phyloP scores from a whole-genome alignment of 768 basidiomycete genomes.

The Hemileccinum rubropunctum region DNA sequence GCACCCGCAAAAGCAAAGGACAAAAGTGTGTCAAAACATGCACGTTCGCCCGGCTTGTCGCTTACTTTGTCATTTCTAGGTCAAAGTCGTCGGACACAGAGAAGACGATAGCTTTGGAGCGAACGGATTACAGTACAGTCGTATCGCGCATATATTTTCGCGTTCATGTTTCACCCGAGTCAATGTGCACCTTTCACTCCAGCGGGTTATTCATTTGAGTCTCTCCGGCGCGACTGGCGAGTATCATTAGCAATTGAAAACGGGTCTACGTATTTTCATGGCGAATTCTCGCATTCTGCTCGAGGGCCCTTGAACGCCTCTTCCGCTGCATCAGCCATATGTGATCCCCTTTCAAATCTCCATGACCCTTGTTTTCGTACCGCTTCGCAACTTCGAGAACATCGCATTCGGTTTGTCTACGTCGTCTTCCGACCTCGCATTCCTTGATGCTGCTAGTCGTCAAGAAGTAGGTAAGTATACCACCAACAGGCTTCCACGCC shows the following conservation, averaged over 20 bases:
- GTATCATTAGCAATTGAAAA: too few relatives aligned
- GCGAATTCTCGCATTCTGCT: conserved; percentile 60
- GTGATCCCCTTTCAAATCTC: conserved; percentile 70
- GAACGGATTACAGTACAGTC: not conserved
- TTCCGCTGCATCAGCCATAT: conserved; percentile 71
- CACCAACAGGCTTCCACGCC: too few relatives aligned
- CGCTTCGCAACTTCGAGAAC: conserved; percentile 47
- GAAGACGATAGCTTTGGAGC: conserved; percentile 35
- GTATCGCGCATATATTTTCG: not conserved
- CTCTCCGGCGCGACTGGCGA: too few relatives aligned
- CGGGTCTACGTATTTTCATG: conserved; percentile 35
- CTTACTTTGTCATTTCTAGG: conserved; percentile 29
- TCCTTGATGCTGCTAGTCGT: conserved; percentile 67
- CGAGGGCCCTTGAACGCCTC: conserved; percentile 64
- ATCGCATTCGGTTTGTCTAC: conserved; percentile 66
- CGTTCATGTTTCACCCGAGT: not conserved
- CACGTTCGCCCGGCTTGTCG: not conserved
- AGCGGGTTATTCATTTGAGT: not conserved
- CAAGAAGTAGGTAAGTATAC: too few relatives aligned
- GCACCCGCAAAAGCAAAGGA: conserved; percentile 77
- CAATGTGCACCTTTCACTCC: conserved; percentile 23
- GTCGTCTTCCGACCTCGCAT: conserved; percentile 70
- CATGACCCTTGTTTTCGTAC: conserved; percentile 58
- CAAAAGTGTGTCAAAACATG: conserved; percentile 45
- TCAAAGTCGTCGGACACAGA: conserved; percentile 50